Base-by-base conservation (phyloP, 768 basidiomycete genomes). In the Auricularia sp. region DNA sequence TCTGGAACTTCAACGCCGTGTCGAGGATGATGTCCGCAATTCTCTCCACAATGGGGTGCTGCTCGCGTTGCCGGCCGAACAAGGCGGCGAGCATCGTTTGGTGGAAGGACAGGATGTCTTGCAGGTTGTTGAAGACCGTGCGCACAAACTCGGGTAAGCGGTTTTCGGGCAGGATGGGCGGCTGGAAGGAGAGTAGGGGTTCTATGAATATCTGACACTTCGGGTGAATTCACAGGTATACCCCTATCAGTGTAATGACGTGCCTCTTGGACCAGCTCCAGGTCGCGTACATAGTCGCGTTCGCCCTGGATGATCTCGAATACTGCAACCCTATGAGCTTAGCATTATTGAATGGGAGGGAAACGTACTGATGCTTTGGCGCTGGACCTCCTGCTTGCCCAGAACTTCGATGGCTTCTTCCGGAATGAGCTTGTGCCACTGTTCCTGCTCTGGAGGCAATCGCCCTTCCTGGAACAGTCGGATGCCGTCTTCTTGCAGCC, bases 271-370 rank as follows among this genome's bases (percentile, higher is more conserved):
- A 90, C 76, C 65, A 86, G 73, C 70, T 86, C 80, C 61, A 99
- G 74, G 75, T 98, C 96, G 36, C 81, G 74, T 11, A 93, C 88
- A 72, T 97, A 98, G 66, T 93, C 88, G 67, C 86, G 81, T 76
- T 99, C 97, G 0, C 88, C 86, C 73, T 91, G 88, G 74, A 98
- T 87, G 29, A 96, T 76, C 72, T 98, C 95, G 68, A 94, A 95
- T 5, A 99, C 81, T 44, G 86, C 84, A 33, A 29, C 29, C 29
- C 29, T 29, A 29, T 29, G 29, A 29, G 29, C 29, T 29, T 29
- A 29, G 29, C 29, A 29, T 2, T 29, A 29, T 29, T 29, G 29
- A 29, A 29, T 6, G 47, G 47, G 18, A 21, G 16, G n/a, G 7
- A 18, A 2, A 34, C 56, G 23, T 29, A 59, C 56, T 10, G 14